Evolutionary conservation across 495 filamentous ascomycete species (phyloP), one percentile per base, ranked within the genome.

Genomic region (Achaetomiella virescens): DNA sequence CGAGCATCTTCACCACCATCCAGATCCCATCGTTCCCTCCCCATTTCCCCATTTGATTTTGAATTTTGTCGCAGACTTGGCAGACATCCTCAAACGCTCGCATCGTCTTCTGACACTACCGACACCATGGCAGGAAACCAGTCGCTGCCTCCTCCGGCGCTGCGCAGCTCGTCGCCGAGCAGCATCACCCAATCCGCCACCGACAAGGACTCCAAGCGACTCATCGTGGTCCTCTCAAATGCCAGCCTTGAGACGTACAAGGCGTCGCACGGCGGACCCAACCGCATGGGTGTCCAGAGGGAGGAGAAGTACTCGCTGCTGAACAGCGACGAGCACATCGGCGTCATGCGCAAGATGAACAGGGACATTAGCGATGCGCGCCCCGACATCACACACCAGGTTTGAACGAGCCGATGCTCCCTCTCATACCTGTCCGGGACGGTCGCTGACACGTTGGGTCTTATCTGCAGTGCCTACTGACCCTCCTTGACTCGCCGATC

Each of bases 271-370:
- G 82, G 81, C 52, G 83, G 85, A 22, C 49, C 71, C 21, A 77
- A 77, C 58, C 84, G 87, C 53, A 79, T 75, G 58, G 85, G 85
- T 37, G 75, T 81, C 55, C 81, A 80, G 40, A 77, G 85, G 21
- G 91, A 96, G 61, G 93, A 97, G 62, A 97, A 97, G 67, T 97
- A 93, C 73, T 90, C 90, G 44, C 76, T 98, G 40, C 81, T 98
- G 61, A 98, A 98, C 79, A 96, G 91, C 69, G 93, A 98, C 63
- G 93, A 98, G 74, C 93, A 98, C 68, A 98, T 98, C 58, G 95
- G 93, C 48, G 85, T 97, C 58, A 93, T 97, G 89, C 86, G 95
- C 66, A 98, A 97, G 80, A 97, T 96, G 92, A 95, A 95, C 73
- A 78, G 93, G 47, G 93, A 98, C 65, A 98, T 98, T 63, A 96